phyloP scores from a whole-genome alignment of 139 green algal species.

The Chlorella sp. region DNA sequence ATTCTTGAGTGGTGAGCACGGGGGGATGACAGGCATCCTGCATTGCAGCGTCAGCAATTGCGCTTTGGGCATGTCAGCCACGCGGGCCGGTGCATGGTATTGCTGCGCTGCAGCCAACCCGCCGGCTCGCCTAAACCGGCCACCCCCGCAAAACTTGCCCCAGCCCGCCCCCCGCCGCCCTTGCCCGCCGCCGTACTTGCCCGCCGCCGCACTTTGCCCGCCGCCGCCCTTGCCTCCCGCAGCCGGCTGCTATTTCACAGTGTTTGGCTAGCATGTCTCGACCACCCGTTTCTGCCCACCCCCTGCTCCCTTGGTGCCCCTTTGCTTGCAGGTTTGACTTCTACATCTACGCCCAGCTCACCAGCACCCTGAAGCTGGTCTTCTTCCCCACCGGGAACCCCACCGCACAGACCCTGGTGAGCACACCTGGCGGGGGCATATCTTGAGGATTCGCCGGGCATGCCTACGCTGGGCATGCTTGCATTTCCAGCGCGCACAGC shows the following conservation, averaged over 20 bases:
- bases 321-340: neutral
- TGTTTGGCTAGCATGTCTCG: too few species aligned
- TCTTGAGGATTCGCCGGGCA: too few species aligned
- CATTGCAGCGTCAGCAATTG: neutral
- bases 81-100: neutral
- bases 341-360: neutral
- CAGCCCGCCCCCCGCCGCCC: too few species aligned
- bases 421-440: neutral
- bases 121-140: too few species aligned
- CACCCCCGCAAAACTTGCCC: too few species aligned
- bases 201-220: too few species aligned
- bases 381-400: slow-evolving; percentile 1
- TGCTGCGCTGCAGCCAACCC: neutral
- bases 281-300: too few species aligned
- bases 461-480: too few species aligned
- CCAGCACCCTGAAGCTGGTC: neutral
- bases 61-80: neutral
- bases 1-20: slow-evolving; percentile 13
- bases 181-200: too few species aligned
- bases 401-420: slow-evolving; percentile 23
- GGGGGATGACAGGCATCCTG: neutral
- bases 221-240: too few species aligned
- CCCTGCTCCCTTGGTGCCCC: neutral
- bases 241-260: too few species aligned
- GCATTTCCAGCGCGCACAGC: neutral